A percentile compares a stretch with the other conserved stretches of the same genome.
These are phyloP conservation scores for Penicillium palitans DNA, from an alignment of 2,329 filamentous ascomycete species.

Conservation along the genomic window DNA sequence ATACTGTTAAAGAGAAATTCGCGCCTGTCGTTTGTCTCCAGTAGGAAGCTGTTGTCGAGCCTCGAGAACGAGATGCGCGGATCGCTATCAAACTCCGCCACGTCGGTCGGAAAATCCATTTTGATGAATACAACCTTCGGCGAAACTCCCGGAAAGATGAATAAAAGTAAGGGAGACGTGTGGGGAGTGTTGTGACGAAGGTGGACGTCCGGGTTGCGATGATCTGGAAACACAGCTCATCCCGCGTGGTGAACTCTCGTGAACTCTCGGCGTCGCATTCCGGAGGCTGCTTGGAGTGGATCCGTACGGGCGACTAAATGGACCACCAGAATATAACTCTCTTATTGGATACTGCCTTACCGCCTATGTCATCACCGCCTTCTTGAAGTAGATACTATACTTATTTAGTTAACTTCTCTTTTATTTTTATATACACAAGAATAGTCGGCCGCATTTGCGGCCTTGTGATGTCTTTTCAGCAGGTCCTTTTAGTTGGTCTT, in stretches of 20 bases:
- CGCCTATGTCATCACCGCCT: too few species aligned
- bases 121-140: neutral
- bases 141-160: neutral
- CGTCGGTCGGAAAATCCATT: slow-evolving; percentile 54
- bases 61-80: slow-evolving; percentile 85
- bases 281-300: neutral
- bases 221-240: neutral
- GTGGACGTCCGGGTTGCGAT: neutral
- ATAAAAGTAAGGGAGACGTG: neutral
- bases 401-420: too few species aligned
- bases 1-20: slow-evolving; percentile 80
- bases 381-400: too few species aligned
- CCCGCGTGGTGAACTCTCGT: neutral
- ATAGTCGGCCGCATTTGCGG: too few species aligned
- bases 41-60: slow-evolving; percentile 75
- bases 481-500: too few species aligned
- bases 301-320: neutral
- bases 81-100: slow-evolving; percentile 71
- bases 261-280: neutral
- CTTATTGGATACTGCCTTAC: too few species aligned
- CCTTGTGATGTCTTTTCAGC: too few species aligned
- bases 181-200: too few species aligned
- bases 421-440: too few species aligned
- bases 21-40: slow-evolving; percentile 78
- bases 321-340: too few species aligned